Evolutionary conservation across 1,139 yeast genomes (phyloP), one percentile per base, ranked within the genome.

Genomic region (Hansenula lynferdii): DNA sequence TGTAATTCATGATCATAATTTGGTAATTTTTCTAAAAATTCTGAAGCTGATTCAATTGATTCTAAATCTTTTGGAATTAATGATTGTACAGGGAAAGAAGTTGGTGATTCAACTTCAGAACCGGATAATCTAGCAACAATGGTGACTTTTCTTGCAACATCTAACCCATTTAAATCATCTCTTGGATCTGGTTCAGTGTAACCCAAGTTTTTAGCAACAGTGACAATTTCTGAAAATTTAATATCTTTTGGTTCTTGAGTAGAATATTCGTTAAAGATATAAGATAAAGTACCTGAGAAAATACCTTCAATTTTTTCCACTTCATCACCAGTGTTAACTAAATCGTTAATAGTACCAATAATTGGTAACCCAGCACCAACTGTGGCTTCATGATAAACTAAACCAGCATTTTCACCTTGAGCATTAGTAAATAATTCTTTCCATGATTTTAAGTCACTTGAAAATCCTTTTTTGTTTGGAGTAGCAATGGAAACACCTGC

Each of bases 141-240:
- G 22, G 98, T 89, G 26, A 92, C 96, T 64, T 92, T 92, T 72
- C 98, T 83, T 30, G 99, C 99, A 44, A 92, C 97, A 57, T 92
- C 98, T 61, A 92, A 74, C 43, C 99, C 99, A 61, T 92, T 92
- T 62, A 92, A 77, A 60, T 92, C 99, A 61, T 92, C 99, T 67
- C 99, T 81, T 61, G 98, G 98, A 62, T 92, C 99, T 37, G 99
- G 98, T 65, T 94, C 99, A 32, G 97, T 92, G 75, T 87, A 92
- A 35, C 99, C 99, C 51, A 87, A 73, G 34, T 80, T 67, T 65
- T 90, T 90, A 35, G 99, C 98, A 38, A 80, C 79, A 48, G 74
- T 70, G 41, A 92, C 98, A 36, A 94, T 82, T 41, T 90, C 96
- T 23, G 97, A 87, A 60, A 90, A 92, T 59, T 82, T 83, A 46